Conservation (phyloP, 2,329 filamentous ascomycete species). For the Monilinia polystroma region DNA sequence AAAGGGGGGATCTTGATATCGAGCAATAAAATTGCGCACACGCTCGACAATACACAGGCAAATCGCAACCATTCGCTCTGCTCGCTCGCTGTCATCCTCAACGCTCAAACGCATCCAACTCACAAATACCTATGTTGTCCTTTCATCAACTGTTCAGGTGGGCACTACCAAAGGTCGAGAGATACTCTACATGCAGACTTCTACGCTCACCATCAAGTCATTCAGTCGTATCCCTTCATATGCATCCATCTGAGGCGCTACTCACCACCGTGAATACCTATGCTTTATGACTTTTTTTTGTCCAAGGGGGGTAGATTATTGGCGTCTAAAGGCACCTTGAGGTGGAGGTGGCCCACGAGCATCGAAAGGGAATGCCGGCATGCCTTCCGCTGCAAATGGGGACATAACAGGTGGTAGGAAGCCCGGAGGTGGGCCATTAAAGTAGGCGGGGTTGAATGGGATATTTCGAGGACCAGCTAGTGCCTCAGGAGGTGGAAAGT, state of each 20-base stretch:
- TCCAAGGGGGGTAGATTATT: slow-evolving; percentile 26
- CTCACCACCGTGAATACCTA: not conserved
- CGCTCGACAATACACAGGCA: not conserved
- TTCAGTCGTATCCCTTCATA: slow-evolving; percentile 3
- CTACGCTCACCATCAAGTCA: not conserved
- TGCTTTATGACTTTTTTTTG: not conserved
- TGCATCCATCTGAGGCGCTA: not conserved
- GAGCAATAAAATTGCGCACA: not conserved
- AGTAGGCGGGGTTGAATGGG: slow-evolving; percentile 52
- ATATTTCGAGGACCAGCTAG: slow-evolving; percentile 45
- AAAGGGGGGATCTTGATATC: slow-evolving; percentile 10
- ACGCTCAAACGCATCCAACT: slow-evolving; percentile 10
- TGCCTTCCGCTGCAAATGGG: slow-evolving; percentile 52
- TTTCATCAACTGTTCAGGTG: not conserved
- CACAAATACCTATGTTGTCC: not conserved
- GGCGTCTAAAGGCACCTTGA: slow-evolving; percentile 47
- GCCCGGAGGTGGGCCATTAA: slow-evolving; percentile 49
- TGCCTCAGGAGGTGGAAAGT: slow-evolving; percentile 49
- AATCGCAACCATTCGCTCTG: slow-evolving; percentile 8
- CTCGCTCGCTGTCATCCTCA: not conserved
- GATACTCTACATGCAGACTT: slow-evolving; percentile 7
- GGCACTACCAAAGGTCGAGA: not conserved
- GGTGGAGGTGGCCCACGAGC: slow-evolving; percentile 51
- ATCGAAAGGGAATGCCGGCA: slow-evolving; percentile 55
- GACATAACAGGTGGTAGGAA: slow-evolving; percentile 57